Conservation (phyloP, 805 yeast genomes). For the Candida patagonica region DNA sequence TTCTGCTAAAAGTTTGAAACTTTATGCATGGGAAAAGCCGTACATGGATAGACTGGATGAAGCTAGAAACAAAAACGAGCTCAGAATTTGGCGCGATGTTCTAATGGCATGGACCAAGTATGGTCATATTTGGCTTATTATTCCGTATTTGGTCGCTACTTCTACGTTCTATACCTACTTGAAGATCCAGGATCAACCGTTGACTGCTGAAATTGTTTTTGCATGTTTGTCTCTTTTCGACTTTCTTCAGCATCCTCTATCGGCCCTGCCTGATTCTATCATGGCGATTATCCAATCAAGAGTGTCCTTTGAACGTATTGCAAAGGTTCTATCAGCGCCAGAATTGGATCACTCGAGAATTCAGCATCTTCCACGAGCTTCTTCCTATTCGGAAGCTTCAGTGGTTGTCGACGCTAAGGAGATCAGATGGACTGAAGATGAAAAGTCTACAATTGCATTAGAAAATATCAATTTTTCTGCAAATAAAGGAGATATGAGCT, state of each 20-base stretch:
- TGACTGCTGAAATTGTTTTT: constrained; percentile 81
- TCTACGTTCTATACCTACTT: constrained; percentile 80
- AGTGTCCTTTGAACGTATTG: constrained; percentile 39
- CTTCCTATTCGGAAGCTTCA: constrained; percentile 48
- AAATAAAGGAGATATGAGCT: constrained; percentile 63
- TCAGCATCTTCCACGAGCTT: constrained; percentile 10
- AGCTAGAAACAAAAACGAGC: constrained; percentile 83
- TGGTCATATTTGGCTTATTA: constrained; percentile 69
- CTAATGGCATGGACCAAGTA: constrained; percentile 64
- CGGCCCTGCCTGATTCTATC: constrained; percentile 41
- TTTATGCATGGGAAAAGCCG: constrained; percentile 94
- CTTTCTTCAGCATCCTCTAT: constrained; percentile 39
- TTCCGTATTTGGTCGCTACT: constrained; percentile 86
- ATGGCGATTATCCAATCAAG: constrained; percentile 25
- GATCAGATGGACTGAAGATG: constrained; percentile 18
- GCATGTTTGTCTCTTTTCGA: constrained; percentile 48
- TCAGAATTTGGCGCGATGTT: constrained; percentile 63
- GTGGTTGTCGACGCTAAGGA: constrained; percentile 15
- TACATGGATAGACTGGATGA: constrained; percentile 61
- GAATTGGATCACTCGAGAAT: constrained; percentile 38
- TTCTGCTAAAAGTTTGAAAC: constrained; percentile 81
- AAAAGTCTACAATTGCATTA: constrained; percentile 40
- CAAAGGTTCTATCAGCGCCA: constrained; percentile 35
- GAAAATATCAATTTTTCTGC: constrained; percentile 48
- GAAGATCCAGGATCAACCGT: constrained; percentile 48